Percentiles rank a stretch among this genome's conserved stretches.
These are phyloP conservation scores for Leccinum griseonigrum DNA, from an alignment of 1,284 basidiomycete species.

Conservation along the genomic window DNA sequence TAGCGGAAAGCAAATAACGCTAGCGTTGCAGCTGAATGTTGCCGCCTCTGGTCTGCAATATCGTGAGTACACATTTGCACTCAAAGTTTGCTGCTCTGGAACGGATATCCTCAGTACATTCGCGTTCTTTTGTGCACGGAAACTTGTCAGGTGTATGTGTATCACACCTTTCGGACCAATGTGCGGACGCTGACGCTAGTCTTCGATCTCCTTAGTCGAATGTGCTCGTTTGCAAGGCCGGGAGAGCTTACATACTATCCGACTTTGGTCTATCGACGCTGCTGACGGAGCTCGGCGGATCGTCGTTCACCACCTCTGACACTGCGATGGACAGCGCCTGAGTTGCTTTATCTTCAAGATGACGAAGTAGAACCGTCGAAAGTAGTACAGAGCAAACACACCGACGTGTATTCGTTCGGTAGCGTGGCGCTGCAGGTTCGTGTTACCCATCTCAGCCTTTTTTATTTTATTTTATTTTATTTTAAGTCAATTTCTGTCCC, in stretches of 20 bases:
- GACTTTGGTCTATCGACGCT: slow-evolving; percentile 21
- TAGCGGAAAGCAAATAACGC: background rate
- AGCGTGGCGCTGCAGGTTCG: slow-evolving; percentile 20
- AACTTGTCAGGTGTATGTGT: slow-evolving; percentile 14
- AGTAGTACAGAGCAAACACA: slow-evolving; percentile 1
- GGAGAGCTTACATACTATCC: slow-evolving; percentile 1
- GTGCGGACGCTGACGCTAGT: background rate
- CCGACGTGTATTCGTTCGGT: slow-evolving; percentile 19
- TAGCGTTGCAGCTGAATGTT: background rate
- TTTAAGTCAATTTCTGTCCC: too few species aligned
- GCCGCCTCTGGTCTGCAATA: slow-evolving; percentile 8
- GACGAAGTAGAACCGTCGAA: slow-evolving; percentile 6
- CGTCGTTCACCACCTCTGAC: slow-evolving; percentile 16
- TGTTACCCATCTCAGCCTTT: background rate
- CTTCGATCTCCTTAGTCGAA: background rate
- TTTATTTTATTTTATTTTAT: too few species aligned
- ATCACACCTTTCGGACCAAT: background rate
- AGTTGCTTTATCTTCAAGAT: slow-evolving; percentile 13
- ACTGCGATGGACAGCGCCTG: slow-evolving; percentile 20
- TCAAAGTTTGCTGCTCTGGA: background rate
- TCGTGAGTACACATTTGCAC: slow-evolving; percentile 2
- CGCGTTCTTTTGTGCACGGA: slow-evolving; percentile 12
- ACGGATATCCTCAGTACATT: slow-evolving; percentile 8
- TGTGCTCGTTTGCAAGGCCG: background rate
- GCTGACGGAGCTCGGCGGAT: slow-evolving; percentile 16